phyloP scores from a whole-genome alignment of 2,329 filamentous ascomycete species.

The Beauveria brongniartii region DNA sequence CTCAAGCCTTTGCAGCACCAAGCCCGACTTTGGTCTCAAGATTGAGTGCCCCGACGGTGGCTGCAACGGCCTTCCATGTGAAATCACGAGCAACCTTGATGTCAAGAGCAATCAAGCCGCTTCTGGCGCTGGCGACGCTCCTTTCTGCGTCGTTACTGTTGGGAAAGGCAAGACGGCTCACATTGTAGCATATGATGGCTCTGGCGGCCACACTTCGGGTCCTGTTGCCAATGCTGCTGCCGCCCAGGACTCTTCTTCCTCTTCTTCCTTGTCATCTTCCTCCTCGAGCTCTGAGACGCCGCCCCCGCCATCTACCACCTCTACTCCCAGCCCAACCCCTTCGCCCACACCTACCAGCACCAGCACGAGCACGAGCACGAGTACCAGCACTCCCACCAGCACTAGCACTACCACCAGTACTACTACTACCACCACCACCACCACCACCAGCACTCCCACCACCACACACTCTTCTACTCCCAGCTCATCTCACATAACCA shows the following conservation, averaged over 20 bases:
- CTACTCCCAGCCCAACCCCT: slow-evolving; percentile 19
- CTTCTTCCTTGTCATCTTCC: slow-evolving; percentile 6
- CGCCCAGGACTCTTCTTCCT: slow-evolving; percentile 13
- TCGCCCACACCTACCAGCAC: slow-evolving; percentile 18
- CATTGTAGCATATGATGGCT: slow-evolving; percentile 51
- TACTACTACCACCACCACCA: slow-evolving; percentile 12
- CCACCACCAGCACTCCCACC: slow-evolving; percentile 9
- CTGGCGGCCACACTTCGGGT: slow-evolving; percentile 14
- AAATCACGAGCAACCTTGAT: slow-evolving; percentile 57
- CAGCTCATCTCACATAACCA: background rate
- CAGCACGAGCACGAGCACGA: background rate
- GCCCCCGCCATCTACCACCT: slow-evolving; percentile 18
- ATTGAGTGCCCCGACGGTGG: slow-evolving; percentile 58
- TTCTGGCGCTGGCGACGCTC: slow-evolving; percentile 57
- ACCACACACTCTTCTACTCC: background rate
- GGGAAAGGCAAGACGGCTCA: slow-evolving; percentile 57
- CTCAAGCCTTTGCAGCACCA: slow-evolving; percentile 43
- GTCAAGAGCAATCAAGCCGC: slow-evolving; percentile 48
- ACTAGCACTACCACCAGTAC: background rate
- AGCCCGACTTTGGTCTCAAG: slow-evolving; percentile 59
- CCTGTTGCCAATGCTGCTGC: slow-evolving; percentile 12
- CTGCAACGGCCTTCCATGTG: slow-evolving; percentile 69
- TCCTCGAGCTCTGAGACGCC: slow-evolving; percentile 14
- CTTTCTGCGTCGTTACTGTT: slow-evolving; percentile 72
- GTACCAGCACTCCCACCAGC: background rate